These are phyloP conservation scores for Prototheca stagnorum DNA, from an alignment of 163 green algal genomes.

Conservation along the genomic window DNA sequence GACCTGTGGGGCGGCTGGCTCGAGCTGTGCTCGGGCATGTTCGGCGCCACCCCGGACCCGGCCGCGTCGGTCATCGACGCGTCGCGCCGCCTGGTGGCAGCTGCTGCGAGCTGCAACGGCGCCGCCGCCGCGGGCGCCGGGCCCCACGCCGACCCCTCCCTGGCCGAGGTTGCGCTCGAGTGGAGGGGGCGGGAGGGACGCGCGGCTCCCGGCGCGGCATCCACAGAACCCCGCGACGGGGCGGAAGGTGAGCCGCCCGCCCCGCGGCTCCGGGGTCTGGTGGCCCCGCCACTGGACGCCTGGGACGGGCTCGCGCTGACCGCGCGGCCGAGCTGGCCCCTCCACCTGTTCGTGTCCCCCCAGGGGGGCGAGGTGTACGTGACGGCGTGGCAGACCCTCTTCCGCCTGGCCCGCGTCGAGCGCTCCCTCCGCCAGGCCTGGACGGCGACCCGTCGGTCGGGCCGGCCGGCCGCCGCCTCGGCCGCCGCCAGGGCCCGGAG, in stretches of 20 bases:
- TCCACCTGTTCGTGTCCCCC: constrained; percentile 62
- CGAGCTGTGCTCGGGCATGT: too few species aligned
- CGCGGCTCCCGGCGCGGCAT: too few species aligned
- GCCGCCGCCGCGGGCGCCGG: constrained; percentile 40
- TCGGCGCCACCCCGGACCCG: too few species aligned
- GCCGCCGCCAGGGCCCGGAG: background rate
- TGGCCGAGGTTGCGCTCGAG: constrained; percentile 26
- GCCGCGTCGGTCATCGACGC: too few species aligned
- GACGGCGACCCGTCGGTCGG: constrained; percentile 23
- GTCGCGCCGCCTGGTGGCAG: too few species aligned
- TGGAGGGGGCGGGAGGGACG: too few species aligned
- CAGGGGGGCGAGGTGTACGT: constrained; percentile 38
- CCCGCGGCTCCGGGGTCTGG: constrained; percentile 4
- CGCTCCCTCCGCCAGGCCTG: constrained; percentile 49
- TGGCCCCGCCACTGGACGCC: constrained; percentile 39
- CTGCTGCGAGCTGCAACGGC: too few species aligned
- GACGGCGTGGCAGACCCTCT: constrained; percentile 56
- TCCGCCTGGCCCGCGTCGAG: constrained; percentile 58
- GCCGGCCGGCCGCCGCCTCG: background rate
- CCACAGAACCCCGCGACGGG: constrained; percentile 1
- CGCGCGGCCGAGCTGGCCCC: constrained; percentile 52
- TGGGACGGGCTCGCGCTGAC: constrained; percentile 63
- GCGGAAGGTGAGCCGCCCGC: background rate
- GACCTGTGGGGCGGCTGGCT: too few species aligned
- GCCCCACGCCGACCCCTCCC: constrained; percentile 33